Conservation (phyloP, 305 asterid species). For the Solanum hybrid region DNA sequence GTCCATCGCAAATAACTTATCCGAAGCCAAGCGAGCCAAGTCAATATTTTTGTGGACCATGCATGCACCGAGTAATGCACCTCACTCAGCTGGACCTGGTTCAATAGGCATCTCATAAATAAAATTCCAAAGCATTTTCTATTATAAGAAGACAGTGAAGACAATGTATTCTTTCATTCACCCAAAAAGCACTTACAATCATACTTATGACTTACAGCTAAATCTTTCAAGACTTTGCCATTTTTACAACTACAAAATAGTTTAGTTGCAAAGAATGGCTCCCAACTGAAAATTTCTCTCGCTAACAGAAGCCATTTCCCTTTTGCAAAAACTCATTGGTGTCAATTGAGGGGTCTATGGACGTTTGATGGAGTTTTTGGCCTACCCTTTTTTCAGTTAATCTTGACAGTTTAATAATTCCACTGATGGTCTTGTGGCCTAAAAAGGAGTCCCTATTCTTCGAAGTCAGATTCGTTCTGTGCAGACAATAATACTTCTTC, state of each 20-base stretch:
- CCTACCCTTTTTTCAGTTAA: background rate
- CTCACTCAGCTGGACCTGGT: slow-evolving; percentile 79
- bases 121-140: slow-evolving; percentile 9
- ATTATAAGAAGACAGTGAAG: background rate
- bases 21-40: slow-evolving; percentile 59
- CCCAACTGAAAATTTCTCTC: background rate
- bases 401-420: background rate
- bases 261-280: background rate
- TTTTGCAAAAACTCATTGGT: background rate
- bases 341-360: background rate
- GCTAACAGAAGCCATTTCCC: background rate
- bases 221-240: background rate
- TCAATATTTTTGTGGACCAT: slow-evolving; percentile 61
- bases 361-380: background rate
- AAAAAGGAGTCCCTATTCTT: slow-evolving; percentile 4
- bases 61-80: slow-evolving; percentile 68
- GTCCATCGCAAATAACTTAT: slow-evolving; percentile 52
- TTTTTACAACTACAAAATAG: background rate
- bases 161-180: background rate
- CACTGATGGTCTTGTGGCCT: background rate
- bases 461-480: slow-evolving; percentile 16
- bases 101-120: slow-evolving; percentile 48
- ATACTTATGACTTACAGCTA: background rate
- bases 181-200: background rate
- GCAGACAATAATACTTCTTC: slow-evolving; percentile 36